Conservation (phyloP, 441 rosid genomes). For the Kokia cookei region DNA sequence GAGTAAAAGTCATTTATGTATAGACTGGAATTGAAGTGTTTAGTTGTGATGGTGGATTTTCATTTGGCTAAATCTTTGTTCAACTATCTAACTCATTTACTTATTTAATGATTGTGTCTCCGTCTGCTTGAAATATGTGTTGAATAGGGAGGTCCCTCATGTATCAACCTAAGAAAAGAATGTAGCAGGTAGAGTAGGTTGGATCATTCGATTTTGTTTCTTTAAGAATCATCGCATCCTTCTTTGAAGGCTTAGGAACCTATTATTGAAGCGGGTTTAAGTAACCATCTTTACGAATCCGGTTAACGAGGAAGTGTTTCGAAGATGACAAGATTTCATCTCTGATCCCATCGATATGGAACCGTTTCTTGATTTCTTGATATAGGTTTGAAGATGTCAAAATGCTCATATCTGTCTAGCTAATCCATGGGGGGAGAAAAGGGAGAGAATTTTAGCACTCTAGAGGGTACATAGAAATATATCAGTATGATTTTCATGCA, state of each 20-base stretch:
- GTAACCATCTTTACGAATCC: neutral
- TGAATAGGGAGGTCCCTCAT: neutral
- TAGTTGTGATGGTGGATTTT: neutral
- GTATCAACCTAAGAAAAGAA: neutral
- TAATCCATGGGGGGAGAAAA: neutral
- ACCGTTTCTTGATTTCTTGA: neutral
- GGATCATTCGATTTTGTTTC: neutral
- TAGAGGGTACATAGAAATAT: neutral
- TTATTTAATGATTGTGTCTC: neutral
- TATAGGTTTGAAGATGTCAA: neutral
- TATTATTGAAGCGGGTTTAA: neutral
- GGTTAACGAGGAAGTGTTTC: neutral
- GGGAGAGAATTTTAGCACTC: neutral
- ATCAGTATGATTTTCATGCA: neutral
- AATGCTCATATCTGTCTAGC: neutral
- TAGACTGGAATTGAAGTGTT: neutral
- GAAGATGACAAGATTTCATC: neutral
- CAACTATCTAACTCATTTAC: neutral
- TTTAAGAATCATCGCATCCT: neutral
- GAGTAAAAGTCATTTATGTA: neutral
- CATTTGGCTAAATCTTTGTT: neutral
- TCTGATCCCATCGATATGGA: neutral
- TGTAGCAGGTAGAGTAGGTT: neutral
- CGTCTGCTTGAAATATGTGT: neutral
- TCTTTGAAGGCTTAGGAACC: neutral